Conservation (phyloP, 1,284 basidiomycete genomes). For the Trichosporon sp. region DNA sequence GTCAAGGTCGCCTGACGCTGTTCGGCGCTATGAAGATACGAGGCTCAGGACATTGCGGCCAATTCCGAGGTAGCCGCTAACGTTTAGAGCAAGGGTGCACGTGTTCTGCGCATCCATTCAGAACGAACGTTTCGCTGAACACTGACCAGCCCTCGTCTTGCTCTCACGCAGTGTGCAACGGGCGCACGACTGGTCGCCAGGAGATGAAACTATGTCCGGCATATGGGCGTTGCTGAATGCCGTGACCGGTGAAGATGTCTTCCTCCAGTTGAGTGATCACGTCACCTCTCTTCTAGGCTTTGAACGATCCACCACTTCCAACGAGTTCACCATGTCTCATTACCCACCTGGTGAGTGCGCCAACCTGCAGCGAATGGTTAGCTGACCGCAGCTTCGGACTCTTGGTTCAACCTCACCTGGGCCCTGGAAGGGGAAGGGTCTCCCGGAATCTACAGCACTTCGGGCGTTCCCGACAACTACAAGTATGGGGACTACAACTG, state of each 20-base stretch:
- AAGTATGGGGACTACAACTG: constrained; percentile 48
- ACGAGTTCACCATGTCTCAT: constrained; percentile 1
- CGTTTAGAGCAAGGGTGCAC: not conserved
- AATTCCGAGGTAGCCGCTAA: constrained; percentile 1
- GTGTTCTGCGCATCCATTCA: not conserved
- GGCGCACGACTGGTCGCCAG: not conserved
- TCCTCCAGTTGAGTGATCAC: not conserved
- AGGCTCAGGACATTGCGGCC: constrained; percentile 1
- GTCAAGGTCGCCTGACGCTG: not conserved
- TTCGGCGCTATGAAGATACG: not conserved
- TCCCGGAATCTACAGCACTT: constrained; percentile 43
- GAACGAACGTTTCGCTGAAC: constrained; percentile 1
- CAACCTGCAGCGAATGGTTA: no score
- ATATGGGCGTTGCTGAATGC: not conserved
- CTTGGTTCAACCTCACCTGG: constrained; percentile 32
- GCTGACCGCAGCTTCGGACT: constrained; percentile 26
- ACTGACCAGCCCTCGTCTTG: not conserved
- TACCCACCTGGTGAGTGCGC: constrained; percentile 25
- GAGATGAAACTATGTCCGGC: constrained; percentile 1
- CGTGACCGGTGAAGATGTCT: constrained; percentile 10
- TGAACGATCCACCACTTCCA: not conserved
- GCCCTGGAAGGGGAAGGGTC: constrained; percentile 39
- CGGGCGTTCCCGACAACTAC: constrained; percentile 32
- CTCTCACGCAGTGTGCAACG: not conserved
- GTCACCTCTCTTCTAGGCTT: not conserved